Percentiles rank a stretch among this genome's conserved stretches.
phyloP scores from a whole-genome alignment of 495 filamentous ascomycete genomes.

The Stereocaulon alpinum region DNA sequence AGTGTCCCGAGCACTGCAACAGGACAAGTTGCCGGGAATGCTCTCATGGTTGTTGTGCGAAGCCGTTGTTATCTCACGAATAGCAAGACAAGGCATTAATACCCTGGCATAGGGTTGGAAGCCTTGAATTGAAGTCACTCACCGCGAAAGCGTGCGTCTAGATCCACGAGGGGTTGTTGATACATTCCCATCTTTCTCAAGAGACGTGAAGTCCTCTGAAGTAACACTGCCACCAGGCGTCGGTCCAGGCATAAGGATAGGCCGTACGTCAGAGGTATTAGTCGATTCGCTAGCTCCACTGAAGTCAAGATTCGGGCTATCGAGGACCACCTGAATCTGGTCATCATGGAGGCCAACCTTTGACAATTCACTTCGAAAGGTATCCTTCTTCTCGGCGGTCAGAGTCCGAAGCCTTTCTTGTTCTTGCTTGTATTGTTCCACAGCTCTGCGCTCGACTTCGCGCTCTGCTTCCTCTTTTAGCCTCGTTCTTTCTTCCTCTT shows the following conservation, averaged over 20 bases:
- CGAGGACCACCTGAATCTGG: too few relatives aligned
- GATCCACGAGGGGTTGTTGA: neutral
- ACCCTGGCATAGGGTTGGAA: neutral
- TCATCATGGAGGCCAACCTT: too few relatives aligned
- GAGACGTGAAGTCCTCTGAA: neutral
- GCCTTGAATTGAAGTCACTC: neutral
- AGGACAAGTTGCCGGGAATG: neutral
- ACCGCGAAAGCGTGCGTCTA: neutral
- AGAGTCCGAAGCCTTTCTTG: too few relatives aligned
- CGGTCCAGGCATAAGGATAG: neutral
- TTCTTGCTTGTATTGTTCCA: too few relatives aligned
- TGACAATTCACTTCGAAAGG: too few relatives aligned
- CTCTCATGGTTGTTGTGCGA: neutral
- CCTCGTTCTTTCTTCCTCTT: too few relatives aligned
- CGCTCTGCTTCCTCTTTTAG: too few relatives aligned
- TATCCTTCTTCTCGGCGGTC: too few relatives aligned
- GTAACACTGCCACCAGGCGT: neutral
- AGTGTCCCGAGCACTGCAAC: neutral
- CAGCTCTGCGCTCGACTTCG: too few relatives aligned
- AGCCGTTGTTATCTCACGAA: neutral
- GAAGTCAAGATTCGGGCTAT: too few relatives aligned
- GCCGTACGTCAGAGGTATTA: too few relatives aligned
- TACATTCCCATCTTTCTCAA: neutral
- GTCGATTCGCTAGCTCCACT: too few relatives aligned
- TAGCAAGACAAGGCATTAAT: neutral